A percentile compares a stretch with the other conserved stretches of the same genome.
Conservation (phyloP, 2,329 filamentous ascomycete species). For the Trichoderma gracile region DNA sequence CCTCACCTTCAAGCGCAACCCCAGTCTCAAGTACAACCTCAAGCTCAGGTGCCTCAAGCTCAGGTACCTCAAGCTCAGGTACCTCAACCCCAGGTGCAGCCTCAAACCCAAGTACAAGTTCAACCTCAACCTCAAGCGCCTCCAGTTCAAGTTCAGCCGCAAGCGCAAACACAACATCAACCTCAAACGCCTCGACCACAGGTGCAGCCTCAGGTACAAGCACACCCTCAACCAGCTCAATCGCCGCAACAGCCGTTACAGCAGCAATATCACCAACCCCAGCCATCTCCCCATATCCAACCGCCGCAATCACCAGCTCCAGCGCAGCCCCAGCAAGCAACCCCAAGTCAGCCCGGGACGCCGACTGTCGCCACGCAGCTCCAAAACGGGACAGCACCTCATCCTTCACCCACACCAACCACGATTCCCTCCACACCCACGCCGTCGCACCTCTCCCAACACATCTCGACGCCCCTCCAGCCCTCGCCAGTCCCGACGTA, state of each 20-base stretch:
- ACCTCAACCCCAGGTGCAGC: conserved; percentile 24
- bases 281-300: not conserved
- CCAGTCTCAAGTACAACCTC: conserved; percentile 28
- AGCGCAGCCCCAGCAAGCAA: conserved; percentile 13
- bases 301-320: conserved; percentile 2
- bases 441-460: conserved; percentile 21
- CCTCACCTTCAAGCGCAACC: not conserved
- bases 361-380: conserved; percentile 13
- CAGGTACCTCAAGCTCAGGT: conserved; percentile 10
- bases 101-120: conserved; percentile 28
- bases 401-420: conserved; percentile 22
- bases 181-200: no score
- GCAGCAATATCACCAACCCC: conserved; percentile 11
- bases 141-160: not conserved
- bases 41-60: conserved; percentile 30
- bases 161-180: no score
- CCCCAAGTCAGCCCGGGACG: conserved; percentile 22
- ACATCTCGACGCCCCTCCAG: conserved; percentile 5
- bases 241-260: conserved; percentile 11
- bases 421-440: conserved; percentile 21
- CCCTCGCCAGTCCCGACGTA: conserved; percentile 27
- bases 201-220: no score
- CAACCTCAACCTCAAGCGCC: conserved; percentile 28
- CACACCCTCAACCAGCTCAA: conserved; percentile 16
- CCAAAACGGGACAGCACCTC: conserved; percentile 1